Evolutionary conservation across 148 eudicot genomes (phyloP).

Genomic region (Chenopodium formosanum): DNA sequence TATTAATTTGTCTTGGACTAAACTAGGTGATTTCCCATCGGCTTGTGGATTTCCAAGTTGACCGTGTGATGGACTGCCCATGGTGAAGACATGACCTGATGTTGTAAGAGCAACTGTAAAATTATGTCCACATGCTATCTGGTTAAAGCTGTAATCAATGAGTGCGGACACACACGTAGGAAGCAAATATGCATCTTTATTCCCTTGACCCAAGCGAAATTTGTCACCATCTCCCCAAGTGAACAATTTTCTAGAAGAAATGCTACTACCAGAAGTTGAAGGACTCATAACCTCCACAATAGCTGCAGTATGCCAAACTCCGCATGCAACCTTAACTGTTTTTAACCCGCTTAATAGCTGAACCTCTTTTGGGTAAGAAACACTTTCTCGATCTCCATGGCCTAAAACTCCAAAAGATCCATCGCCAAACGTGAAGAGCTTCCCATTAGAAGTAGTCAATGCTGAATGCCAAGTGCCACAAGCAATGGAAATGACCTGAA

Average conservation of each 20-base stretch:
- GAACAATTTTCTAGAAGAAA: slow-evolving; percentile 61
- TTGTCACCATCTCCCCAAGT: slow-evolving; percentile 95
- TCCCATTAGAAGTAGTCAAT: slow-evolving; percentile 52
- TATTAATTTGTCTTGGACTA: slow-evolving; percentile 65
- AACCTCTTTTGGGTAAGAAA: slow-evolving; percentile 64
- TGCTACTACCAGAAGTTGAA: slow-evolving; percentile 26
- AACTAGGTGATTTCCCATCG: slow-evolving; percentile 58
- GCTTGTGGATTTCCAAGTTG: slow-evolving; percentile 69
- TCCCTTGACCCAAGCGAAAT: slow-evolving; percentile 69
- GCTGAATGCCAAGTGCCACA: slow-evolving; percentile 93
- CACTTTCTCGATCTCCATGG: slow-evolving; percentile 66
- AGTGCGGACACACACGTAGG: slow-evolving; percentile 73
- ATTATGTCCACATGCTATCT: slow-evolving; percentile 68
- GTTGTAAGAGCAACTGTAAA: slow-evolving; percentile 66
- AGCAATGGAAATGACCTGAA: slow-evolving; percentile 60
- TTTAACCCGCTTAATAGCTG: slow-evolving; percentile 51
- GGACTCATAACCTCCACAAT: slow-evolving; percentile 58
- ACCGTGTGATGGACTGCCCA: slow-evolving; percentile 63
- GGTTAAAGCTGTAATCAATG: slow-evolving; percentile 62
- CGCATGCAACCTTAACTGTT: slow-evolving; percentile 74
- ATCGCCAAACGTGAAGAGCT: slow-evolving; percentile 79
- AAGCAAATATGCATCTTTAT: slow-evolving; percentile 50
- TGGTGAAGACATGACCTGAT: slow-evolving; percentile 77
- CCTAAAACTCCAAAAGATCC: slow-evolving; percentile 88
- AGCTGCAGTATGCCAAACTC: slow-evolving; percentile 93